Percentiles rank a stretch among this genome's conserved stretches.
Evolutionary conservation across 2,329 filamentous ascomycete species (phyloP).

Genomic region (Juglanconis sp.): DNA sequence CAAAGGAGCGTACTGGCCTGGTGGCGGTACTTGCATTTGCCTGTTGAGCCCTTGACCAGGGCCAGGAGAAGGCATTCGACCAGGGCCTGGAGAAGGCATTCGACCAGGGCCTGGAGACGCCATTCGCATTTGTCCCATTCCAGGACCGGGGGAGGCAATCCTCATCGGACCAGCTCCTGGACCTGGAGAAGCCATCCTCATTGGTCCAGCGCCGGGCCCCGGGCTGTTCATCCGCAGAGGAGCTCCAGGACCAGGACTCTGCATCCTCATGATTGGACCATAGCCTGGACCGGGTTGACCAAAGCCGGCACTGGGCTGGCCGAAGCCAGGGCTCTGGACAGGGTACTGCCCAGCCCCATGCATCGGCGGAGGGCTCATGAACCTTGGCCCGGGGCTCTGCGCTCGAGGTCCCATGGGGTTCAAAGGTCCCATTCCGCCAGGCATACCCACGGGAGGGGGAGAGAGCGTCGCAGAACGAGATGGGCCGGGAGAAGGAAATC

Average conservation of each 20-base stretch:
- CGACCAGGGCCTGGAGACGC: slow-evolving; percentile 3
- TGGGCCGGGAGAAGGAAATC: slow-evolving; percentile 3
- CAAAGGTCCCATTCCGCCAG: slow-evolving; percentile 6
- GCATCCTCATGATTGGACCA: neutral
- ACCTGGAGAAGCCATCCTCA: slow-evolving; percentile 9
- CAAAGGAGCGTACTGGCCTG: slow-evolving; percentile 21
- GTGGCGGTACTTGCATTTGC: slow-evolving; percentile 13
- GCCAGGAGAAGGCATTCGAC: slow-evolving; percentile 12
- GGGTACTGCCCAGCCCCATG: slow-evolving; percentile 12
- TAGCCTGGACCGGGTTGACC: slow-evolving; percentile 7
- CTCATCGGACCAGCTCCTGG: slow-evolving; percentile 10
- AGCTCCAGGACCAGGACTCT: neutral
- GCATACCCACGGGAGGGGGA: slow-evolving; percentile 14
- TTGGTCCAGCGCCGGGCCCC: slow-evolving; percentile 11
- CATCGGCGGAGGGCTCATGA: slow-evolving; percentile 18
- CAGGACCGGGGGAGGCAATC: slow-evolving; percentile 15
- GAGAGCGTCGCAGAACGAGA: slow-evolving; percentile 15
- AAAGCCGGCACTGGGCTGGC: slow-evolving; percentile 8
- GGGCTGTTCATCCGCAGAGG: slow-evolving; percentile 16
- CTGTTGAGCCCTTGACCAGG: slow-evolving; percentile 21
- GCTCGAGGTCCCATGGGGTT: slow-evolving; percentile 10
- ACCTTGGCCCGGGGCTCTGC: slow-evolving; percentile 16
- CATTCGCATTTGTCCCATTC: slow-evolving; percentile 11
- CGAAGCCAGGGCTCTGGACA: neutral
- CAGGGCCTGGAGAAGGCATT: slow-evolving; percentile 13